These are phyloP conservation scores for Arabidopsis suecica DNA, from an alignment of 345 rosid species.

Conservation along the genomic window DNA sequence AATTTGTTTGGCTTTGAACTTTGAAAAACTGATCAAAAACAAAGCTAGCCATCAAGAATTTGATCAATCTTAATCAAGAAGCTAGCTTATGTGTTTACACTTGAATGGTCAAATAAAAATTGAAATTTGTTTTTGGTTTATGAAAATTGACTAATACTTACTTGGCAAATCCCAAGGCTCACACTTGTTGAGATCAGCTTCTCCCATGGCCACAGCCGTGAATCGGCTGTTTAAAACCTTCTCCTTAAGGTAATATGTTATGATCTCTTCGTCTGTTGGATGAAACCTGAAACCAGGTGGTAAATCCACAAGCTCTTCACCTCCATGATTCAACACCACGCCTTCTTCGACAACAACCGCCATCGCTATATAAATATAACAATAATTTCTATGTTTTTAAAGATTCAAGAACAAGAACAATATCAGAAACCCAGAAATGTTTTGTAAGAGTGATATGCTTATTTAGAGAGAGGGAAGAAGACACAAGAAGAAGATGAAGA, in stretches of 20 bases:
- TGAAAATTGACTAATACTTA: conserved; percentile 41
- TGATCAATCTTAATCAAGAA: conserved; percentile 36
- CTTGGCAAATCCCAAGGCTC: conserved; percentile 98
- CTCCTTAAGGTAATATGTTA: conserved; percentile 66
- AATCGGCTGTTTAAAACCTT: conserved; percentile 70
- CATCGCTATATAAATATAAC: conserved; percentile 42
- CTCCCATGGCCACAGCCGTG: conserved; percentile 75
- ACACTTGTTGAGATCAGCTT: conserved; percentile 91
- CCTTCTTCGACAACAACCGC: conserved; percentile 57
- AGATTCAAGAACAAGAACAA: conserved; percentile 33
- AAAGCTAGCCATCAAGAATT: conserved; percentile 16
- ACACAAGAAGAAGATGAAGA: conserved; percentile 38
- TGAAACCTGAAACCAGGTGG: conserved; percentile 97
- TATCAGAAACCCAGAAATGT: conserved; percentile 24
- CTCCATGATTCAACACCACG: conserved; percentile 50
- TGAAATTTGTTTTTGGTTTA: neutral
- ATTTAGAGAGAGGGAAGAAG: conserved; percentile 30
- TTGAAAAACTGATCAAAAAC: conserved; percentile 1
- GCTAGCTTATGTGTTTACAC: conserved; percentile 22
- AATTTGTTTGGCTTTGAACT: conserved; percentile 4
- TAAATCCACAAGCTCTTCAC: conserved; percentile 66
- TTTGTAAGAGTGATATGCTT: conserved; percentile 1
- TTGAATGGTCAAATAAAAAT: conserved; percentile 32
- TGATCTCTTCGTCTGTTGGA: conserved; percentile 93
- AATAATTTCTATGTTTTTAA: neutral